A percentile compares a stretch with the other conserved stretches of the same genome.
phyloP scores from a whole-genome alignment of 306 rosid genomes.

The Cucumis cinereus region DNA sequence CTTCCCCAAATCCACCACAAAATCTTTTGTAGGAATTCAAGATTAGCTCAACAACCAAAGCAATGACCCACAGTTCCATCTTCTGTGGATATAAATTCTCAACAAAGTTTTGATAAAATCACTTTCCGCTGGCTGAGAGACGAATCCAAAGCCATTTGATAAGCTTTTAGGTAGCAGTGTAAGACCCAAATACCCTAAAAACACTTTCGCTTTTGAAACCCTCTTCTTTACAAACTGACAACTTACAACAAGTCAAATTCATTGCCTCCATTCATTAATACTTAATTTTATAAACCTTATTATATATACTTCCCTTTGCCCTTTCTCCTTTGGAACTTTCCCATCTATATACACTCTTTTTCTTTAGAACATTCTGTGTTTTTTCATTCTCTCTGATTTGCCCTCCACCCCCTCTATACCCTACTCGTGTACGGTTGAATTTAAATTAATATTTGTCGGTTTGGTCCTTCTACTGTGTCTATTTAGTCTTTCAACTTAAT shows the following conservation, averaged over 20 bases:
- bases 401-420: neutral
- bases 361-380: neutral
- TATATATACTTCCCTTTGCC: neutral
- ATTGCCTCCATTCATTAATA: neutral
- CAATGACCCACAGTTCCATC: neutral
- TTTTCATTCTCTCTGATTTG: neutral
- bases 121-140: conserved; percentile 1
- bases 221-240: neutral
- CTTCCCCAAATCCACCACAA: neutral
- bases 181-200: neutral
- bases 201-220: neutral
- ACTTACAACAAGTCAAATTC: neutral
- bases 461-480: neutral
- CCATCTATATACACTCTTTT: neutral
- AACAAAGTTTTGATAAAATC: neutral
- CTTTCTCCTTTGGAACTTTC: neutral
- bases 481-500: neutral
- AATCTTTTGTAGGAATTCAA: neutral
- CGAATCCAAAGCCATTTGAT: conserved; percentile 8
- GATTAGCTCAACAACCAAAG: neutral
- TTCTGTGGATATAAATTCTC: neutral
- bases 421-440: neutral
- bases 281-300: neutral
- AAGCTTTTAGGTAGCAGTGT: conserved; percentile 2
- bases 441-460: neutral